Evolutionary conservation across 2,329 filamentous ascomycete species (phyloP).

Genomic region (Lachnellula arida): DNA sequence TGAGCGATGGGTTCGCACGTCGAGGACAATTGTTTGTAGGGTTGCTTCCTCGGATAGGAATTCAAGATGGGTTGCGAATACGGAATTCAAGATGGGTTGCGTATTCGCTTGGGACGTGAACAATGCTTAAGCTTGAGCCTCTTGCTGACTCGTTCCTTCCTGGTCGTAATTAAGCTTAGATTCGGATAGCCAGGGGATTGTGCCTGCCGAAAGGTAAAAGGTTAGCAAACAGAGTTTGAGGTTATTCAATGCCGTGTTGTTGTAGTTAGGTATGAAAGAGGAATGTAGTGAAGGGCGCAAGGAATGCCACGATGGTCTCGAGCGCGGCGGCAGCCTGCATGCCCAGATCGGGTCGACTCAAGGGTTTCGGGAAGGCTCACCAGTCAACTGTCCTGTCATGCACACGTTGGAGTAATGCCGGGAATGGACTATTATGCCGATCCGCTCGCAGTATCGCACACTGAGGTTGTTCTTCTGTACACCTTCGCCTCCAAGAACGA

Average conservation of each 20-base stretch:
- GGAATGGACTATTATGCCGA: slow-evolving; percentile 17
- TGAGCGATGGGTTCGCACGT: neutral
- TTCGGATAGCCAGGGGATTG: neutral
- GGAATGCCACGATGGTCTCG: slow-evolving; percentile 22
- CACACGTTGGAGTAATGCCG: slow-evolving; percentile 18
- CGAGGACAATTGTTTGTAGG: neutral
- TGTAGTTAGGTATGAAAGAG: slow-evolving; percentile 15
- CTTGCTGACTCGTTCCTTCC: slow-evolving; percentile 4
- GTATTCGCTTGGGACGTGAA: neutral
- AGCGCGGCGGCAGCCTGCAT: slow-evolving; percentile 21
- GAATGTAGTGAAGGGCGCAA: slow-evolving; percentile 21
- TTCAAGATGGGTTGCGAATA: too few species aligned
- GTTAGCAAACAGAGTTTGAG: slow-evolving; percentile 13
- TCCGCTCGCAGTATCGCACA: slow-evolving; percentile 2
- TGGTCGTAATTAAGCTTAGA: slow-evolving; percentile 3
- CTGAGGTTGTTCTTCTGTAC: neutral
- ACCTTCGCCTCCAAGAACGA: slow-evolving; percentile 5
- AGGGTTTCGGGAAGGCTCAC: slow-evolving; percentile 23
- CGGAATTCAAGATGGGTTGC: neutral
- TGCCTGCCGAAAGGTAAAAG: slow-evolving; percentile 7
- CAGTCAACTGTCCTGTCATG: slow-evolving; percentile 20
- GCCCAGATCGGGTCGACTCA: slow-evolving; percentile 19
- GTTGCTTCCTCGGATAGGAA: neutral
- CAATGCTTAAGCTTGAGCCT: neutral
- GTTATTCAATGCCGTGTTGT: slow-evolving; percentile 9